Percentiles rank a stretch among this genome's conserved stretches.
Conservation (phyloP, 345 rosid genomes). For the Salix purpurea region DNA sequence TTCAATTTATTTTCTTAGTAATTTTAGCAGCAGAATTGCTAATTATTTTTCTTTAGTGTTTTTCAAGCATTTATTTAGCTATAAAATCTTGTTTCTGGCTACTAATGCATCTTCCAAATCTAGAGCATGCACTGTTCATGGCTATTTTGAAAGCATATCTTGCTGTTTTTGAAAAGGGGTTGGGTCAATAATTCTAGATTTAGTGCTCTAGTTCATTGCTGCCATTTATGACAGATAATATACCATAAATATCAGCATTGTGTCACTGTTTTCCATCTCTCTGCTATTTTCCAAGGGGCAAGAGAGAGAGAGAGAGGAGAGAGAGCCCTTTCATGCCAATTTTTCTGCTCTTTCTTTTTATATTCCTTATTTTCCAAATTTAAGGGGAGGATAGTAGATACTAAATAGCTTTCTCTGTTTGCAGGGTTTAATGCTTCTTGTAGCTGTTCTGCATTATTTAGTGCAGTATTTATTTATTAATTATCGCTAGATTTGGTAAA, state of each 20-base stretch:
- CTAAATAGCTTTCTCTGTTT: not conserved
- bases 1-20: not conserved
- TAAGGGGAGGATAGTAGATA: not conserved
- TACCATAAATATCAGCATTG: too few species aligned
- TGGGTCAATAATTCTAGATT: too few species aligned
- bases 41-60: too few species aligned
- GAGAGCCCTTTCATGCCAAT: not conserved
- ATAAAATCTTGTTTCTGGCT: not conserved
- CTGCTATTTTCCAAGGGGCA: too few species aligned
- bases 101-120: not conserved
- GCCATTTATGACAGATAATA: too few species aligned
- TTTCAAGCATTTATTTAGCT: too few species aligned
- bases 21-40: not conserved
- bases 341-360: not conserved
- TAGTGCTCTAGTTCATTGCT: too few species aligned
- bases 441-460: not conserved
- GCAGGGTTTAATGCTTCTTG: not conserved
- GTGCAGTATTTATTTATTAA: not conserved
- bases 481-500: constrained; percentile 3
- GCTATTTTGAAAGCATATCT: too few species aligned
- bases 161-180: too few species aligned
- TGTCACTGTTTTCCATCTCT: too few species aligned
- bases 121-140: too few species aligned
- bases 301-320: too few species aligned
- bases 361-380: not conserved